Percentiles rank a stretch among this genome's conserved stretches.
These are phyloP conservation scores for Serendipita sp. DNA, from an alignment of 1,284 basidiomycete genomes.

Conservation along the genomic window DNA sequence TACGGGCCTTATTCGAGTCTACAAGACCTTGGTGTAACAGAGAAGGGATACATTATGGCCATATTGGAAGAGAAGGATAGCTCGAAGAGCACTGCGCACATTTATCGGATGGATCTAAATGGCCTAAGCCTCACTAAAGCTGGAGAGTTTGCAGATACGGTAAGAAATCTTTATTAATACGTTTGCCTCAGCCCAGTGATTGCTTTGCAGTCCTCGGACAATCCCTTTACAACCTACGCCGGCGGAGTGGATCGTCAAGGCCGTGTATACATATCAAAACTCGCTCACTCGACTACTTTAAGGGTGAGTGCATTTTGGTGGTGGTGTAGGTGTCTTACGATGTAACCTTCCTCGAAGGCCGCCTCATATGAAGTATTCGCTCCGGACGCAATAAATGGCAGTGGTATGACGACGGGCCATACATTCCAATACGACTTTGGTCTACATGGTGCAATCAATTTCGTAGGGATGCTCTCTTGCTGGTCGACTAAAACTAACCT, in stretches of 20 bases:
- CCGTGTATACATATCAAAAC: constrained; percentile 47
- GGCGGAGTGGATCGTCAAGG: constrained; percentile 48
- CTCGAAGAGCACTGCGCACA: constrained; percentile 34
- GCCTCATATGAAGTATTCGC: constrained; percentile 46
- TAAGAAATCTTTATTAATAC: constrained; percentile 21
- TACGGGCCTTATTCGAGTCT: constrained; percentile 32
- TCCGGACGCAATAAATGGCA: constrained; percentile 36
- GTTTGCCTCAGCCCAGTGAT: not conserved
- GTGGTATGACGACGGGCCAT: constrained; percentile 46
- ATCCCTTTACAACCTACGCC: constrained; percentile 33
- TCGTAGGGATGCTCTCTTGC: constrained; percentile 32
- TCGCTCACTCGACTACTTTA: constrained; percentile 55
- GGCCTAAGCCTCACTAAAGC: constrained; percentile 29
- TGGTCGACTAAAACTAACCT: constrained; percentile 7
- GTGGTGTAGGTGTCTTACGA: constrained; percentile 6
- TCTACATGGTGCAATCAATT: constrained; percentile 55
- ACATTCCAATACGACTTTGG: constrained; percentile 60
- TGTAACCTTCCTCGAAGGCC: constrained; percentile 21
- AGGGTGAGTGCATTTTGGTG: constrained; percentile 30
- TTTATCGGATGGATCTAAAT: constrained; percentile 35
- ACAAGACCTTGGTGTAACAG: constrained; percentile 38
- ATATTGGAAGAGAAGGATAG: constrained; percentile 16
- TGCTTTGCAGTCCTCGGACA: constrained; percentile 5
- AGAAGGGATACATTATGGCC: constrained; percentile 37
- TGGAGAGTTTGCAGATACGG: constrained; percentile 47